These are phyloP conservation scores for Tilletia setariae DNA, from an alignment of 1,284 basidiomycete genomes.

Conservation along the genomic window DNA sequence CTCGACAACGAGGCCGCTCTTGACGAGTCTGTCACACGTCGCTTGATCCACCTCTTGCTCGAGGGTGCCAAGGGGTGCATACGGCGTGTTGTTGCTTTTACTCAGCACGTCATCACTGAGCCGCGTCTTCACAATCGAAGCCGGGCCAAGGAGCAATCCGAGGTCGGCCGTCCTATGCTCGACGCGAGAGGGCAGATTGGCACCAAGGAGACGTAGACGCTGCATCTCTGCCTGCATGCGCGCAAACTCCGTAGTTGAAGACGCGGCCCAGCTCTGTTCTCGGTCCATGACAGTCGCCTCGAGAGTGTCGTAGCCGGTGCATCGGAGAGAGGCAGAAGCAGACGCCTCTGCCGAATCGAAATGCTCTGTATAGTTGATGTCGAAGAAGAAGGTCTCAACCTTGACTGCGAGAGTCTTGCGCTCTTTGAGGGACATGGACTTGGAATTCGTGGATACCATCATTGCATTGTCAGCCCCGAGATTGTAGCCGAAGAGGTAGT, in stretches of 20 bases:
- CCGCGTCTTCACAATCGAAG: too few relatives aligned
- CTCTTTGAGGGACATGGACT: neutral
- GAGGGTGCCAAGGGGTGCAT: conserved; percentile 1
- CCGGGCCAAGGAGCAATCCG: neutral
- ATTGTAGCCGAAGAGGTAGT: conserved; percentile 16
- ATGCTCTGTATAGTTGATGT: conserved; percentile 15
- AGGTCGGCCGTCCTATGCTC: neutral
- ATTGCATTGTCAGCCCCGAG: conserved; percentile 14
- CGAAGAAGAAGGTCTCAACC: conserved; percentile 11
- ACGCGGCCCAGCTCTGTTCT: neutral
- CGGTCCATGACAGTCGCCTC: neutral
- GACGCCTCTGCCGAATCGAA: conserved; percentile 7
- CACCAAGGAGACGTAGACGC: neutral
- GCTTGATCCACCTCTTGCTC: neutral
- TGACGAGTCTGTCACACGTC: neutral
- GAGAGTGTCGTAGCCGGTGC: conserved; percentile 12
- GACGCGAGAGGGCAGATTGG: conserved; percentile 6
- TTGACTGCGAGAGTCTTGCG: conserved; percentile 13
- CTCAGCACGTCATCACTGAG: neutral
- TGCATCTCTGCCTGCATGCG: neutral
- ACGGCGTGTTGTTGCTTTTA: neutral
- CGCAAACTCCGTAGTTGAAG: conserved; percentile 3
- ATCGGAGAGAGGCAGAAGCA: neutral
- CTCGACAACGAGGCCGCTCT: conserved; percentile 10
- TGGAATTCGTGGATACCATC: conserved; percentile 15